Percentiles rank a stretch among this genome's conserved stretches.
phyloP scores from a whole-genome alignment of 768 basidiomycete genomes.

The Neoboletus subvelutipes region DNA sequence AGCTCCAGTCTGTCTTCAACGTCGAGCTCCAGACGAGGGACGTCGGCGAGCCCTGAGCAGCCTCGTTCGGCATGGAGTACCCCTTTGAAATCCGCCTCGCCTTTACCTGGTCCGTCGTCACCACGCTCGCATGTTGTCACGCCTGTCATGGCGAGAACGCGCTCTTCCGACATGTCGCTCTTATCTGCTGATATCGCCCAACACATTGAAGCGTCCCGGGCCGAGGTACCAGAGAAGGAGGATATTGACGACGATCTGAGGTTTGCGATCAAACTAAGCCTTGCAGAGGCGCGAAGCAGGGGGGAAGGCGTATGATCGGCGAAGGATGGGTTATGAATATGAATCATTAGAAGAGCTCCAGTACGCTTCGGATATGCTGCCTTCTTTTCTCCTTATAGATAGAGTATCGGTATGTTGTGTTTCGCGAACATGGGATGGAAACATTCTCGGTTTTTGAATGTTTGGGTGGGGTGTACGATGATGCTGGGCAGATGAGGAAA shows the following conservation, averaged over 20 bases:
- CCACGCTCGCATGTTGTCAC: constrained; percentile 15
- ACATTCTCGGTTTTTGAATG: background rate
- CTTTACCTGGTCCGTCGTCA: constrained; percentile 16
- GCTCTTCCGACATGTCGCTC: constrained; percentile 13
- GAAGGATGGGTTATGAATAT: background rate
- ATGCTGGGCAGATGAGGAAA: background rate
- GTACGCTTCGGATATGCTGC: background rate
- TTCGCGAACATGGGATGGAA: constrained; percentile 2
- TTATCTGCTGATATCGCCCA: constrained; percentile 15
- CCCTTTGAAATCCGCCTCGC: constrained; percentile 30
- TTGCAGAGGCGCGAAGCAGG: constrained; percentile 47
- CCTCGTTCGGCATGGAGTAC: constrained; percentile 40
- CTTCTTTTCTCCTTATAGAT: background rate
- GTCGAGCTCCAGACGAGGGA: constrained; percentile 21
- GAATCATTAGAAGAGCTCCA: background rate
- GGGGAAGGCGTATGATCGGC: constrained; percentile 9
- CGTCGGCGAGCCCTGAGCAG: constrained; percentile 13
- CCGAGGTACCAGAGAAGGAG: constrained; percentile 17
- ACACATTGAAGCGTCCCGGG: background rate
- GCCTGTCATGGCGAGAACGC: constrained; percentile 7
- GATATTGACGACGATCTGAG: constrained; percentile 64
- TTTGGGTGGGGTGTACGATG: background rate
- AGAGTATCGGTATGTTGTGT: background rate
- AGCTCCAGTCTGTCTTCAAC: constrained; percentile 31
- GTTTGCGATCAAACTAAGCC: constrained; percentile 67